phyloP scores from a whole-genome alignment of 2,329 filamentous ascomycete genomes.

The Venturia pyrina region DNA sequence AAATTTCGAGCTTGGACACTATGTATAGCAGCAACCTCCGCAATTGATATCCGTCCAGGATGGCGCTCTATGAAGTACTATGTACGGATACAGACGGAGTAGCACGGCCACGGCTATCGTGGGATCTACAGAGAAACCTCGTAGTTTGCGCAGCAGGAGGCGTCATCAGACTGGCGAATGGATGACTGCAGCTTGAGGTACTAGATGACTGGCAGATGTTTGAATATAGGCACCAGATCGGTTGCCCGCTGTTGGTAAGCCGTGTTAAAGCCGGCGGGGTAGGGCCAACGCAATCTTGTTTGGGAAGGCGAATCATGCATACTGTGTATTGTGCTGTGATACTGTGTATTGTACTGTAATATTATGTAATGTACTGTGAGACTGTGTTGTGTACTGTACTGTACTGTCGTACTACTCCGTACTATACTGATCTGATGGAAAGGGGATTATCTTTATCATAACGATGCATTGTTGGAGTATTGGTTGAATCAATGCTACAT shows the following conservation, averaged over 20 bases:
- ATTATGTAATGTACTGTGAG: too few relatives aligned
- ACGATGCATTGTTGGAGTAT: too few relatives aligned
- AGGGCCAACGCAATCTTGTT: neutral
- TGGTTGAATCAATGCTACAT: too few relatives aligned
- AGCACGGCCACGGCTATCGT: neutral
- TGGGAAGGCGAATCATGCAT: neutral
- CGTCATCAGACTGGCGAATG: neutral
- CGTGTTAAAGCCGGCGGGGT: neutral
- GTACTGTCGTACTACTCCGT: too few relatives aligned
- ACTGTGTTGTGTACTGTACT: too few relatives aligned
- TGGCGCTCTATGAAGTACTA: neutral
- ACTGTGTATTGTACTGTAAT: too few relatives aligned
- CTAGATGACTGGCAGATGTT: too few relatives aligned
- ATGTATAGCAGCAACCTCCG: neutral
- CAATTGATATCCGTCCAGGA: neutral
- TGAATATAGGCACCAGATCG: neutral
- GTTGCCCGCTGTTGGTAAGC: neutral
- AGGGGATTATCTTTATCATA: too few relatives aligned
- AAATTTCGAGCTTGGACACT: constrained; percentile 1
- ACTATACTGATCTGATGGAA: too few relatives aligned
- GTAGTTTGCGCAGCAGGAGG: neutral
- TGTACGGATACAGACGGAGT: too few relatives aligned
- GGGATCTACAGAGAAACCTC: neutral
- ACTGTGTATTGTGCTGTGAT: too few relatives aligned
- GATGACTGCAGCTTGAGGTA: too few relatives aligned